Evolutionary conservation across 1,139 yeast genomes (phyloP), one percentile per base, ranked within the genome.

Genomic region (Torulaspora globosa): DNA sequence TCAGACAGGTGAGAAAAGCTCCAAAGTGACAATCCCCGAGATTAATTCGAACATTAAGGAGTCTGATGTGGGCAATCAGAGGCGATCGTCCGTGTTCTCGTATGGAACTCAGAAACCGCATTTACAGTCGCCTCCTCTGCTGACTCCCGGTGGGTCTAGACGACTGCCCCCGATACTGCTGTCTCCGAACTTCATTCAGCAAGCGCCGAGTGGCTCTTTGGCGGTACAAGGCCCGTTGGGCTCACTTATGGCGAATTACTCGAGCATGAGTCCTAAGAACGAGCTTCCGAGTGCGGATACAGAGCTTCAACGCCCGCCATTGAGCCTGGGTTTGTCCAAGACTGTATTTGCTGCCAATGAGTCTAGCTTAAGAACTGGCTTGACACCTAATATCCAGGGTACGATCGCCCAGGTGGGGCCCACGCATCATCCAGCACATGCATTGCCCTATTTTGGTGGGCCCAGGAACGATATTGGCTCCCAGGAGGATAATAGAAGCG

Each of bases 311-410:
- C 51, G 56, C 23, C 53, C 58, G 6, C 48, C 58, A 16, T 51
- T 59, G 41, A 45, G 54, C 18, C 39, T 67, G 48, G 63, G 62
- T 42, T 55, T 68, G 46, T 65, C 75, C 28, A 75, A 80, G 54
- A 71, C 83, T 0, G 89, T 87, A 0, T 67, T 83, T 36, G 80
- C 88, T 0, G 88, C 90, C 5, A 82, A 80, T 62, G 89, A 82
- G 58, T 78, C 84, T 4, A 73, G 78, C 44, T 52, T 83, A 39
- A 71, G 92, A 50, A 72, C 85, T 0, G 90, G 90, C 0, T 63
- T 82, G 30, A 81, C 89, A 0, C 80, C 80, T 1, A 74, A 74
- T 2, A 70, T 41, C 11, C 37, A 55, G 47, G 51, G 47, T 2
- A 43, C 50, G 14, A 41, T 36, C 4, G 44, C 34, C 12, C 28